These are phyloP conservation scores for Capsicum pubescens DNA, from an alignment of 257 asterid genomes.

Conservation along the genomic window DNA sequence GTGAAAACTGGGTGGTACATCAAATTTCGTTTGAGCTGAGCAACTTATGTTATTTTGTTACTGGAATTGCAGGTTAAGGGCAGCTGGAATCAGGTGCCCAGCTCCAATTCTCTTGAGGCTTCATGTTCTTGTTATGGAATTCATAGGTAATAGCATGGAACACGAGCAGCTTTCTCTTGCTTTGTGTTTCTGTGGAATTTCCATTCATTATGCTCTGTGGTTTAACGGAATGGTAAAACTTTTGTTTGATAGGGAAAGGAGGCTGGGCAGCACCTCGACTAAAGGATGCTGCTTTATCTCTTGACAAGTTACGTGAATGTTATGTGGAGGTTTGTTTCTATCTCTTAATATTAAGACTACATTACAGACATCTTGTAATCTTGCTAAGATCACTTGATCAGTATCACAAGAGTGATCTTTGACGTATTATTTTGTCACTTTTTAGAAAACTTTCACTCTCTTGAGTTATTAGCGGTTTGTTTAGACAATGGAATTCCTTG, in stretches of 20 bases:
- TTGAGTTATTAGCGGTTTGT: not conserved
- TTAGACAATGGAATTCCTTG: not conserved
- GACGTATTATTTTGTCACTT: not conserved
- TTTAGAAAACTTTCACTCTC: not conserved
- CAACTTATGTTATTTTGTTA: not conserved
- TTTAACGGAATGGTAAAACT: not conserved
- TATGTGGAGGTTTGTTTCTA: constrained; percentile 72
- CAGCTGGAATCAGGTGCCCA: constrained; percentile 96
- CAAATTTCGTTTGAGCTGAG: not conserved
- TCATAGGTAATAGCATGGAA: constrained; percentile 61
- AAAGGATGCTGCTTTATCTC: constrained; percentile 91
- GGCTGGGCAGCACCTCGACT: constrained; percentile 99
- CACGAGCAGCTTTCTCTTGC: not conserved
- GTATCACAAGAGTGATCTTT: not conserved
- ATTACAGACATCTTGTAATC: not conserved
- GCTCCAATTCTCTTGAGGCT: constrained; percentile 81
- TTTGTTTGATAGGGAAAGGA: constrained; percentile 57
- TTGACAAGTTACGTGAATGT: constrained; percentile 85
- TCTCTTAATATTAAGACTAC: constrained; percentile 18
- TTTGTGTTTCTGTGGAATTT: not conserved
- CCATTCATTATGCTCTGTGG: not conserved
- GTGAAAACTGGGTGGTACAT: not conserved
- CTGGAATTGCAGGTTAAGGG: constrained; percentile 68
- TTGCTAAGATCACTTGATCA: not conserved
- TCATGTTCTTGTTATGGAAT: constrained; percentile 98